phyloP scores from a whole-genome alignment of 176 grass and related monocot species.

The Microstegium vimineum region DNA sequence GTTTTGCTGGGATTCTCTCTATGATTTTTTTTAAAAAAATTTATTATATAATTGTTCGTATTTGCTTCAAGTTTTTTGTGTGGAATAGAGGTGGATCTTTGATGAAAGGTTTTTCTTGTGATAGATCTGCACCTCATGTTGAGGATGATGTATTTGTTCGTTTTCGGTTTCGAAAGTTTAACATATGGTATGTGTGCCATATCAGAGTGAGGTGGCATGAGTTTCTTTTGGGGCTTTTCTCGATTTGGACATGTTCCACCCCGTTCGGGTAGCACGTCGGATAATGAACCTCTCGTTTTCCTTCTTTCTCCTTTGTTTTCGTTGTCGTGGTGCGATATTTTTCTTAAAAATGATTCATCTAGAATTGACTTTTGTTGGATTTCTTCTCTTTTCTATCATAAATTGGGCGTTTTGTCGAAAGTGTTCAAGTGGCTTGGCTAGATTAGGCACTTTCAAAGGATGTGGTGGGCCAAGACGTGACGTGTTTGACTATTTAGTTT shows the following conservation, averaged over 20 bases:
- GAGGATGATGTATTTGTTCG: not conserved
- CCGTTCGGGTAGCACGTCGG: not conserved
- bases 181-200: not conserved
- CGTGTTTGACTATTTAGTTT: not conserved
- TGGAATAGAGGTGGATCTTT: not conserved
- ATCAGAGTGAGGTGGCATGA: not conserved
- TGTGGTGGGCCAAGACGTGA: not conserved
- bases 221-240: not conserved
- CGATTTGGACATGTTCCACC: not conserved
- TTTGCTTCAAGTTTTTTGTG: not conserved
- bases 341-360: not conserved
- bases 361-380: not conserved
- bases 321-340: not conserved
- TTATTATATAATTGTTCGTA: not conserved
- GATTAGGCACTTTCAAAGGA: too few relatives aligned
- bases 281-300: not conserved
- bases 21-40: not conserved
- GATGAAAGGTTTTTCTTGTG: not conserved
- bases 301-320: not conserved
- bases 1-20: not conserved
- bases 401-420: too few relatives aligned
- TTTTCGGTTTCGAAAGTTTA: not conserved
- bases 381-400: not conserved
- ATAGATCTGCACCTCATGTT: not conserved
- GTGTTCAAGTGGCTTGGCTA: too few relatives aligned